Evolutionary conservation across 2,329 filamentous ascomycete species (phyloP).

Genomic region (Fusarium nelsonii): DNA sequence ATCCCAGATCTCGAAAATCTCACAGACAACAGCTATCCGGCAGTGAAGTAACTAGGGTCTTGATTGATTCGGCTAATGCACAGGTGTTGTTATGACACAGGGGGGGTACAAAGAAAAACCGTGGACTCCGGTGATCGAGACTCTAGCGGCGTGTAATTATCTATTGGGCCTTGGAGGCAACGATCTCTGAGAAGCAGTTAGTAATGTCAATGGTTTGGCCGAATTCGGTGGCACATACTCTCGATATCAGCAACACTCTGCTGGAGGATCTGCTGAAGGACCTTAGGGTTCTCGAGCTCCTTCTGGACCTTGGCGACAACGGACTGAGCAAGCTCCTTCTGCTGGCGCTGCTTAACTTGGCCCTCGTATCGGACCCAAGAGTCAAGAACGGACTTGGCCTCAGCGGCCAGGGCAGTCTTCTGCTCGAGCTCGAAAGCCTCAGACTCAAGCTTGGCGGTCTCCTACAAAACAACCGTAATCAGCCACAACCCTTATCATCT

Average conservation of each 20-base stretch:
- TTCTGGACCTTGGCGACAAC: constrained; percentile 98
- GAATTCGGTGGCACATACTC: constrained; percentile 68
- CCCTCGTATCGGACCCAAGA: constrained; percentile 99
- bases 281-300: constrained; percentile 98
- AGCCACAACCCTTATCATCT: constrained; percentile 30
- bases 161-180: constrained; percentile 74
- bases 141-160: constrained; percentile 55
- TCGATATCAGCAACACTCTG: constrained; percentile 97
- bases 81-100: constrained; percentile 68
- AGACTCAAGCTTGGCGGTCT: constrained; percentile 96
- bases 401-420: constrained; percentile 87
- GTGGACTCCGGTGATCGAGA: constrained; percentile 53
- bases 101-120: constrained; percentile 66
- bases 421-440: constrained; percentile 98
- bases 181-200: constrained; percentile 65
- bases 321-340: constrained; percentile 91
- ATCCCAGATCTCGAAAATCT: constrained; percentile 30
- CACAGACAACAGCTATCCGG: constrained; percentile 39
- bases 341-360: constrained; percentile 98
- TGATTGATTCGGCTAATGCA: constrained; percentile 70
- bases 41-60: constrained; percentile 49
- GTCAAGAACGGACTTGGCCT: constrained; percentile 96
- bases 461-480: constrained; percentile 65
- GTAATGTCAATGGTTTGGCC: constrained; percentile 9
- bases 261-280: constrained; percentile 96